Evolutionary conservation across 345 rosid genomes (phyloP).

Genomic region (Pistacia integerrima): DNA sequence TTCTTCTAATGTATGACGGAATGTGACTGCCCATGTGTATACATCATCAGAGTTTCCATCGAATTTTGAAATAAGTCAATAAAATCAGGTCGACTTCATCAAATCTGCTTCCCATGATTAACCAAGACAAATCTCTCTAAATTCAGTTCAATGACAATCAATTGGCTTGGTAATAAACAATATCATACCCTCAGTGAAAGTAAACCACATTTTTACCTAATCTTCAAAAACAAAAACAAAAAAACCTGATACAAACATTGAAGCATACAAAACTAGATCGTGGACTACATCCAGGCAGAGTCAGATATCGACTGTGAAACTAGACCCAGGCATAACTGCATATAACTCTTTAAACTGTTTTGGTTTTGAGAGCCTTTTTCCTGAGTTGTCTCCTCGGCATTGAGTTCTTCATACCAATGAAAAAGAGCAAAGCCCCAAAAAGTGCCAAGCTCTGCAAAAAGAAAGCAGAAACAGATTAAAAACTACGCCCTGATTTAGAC

Average conservation of each 20-base stretch:
- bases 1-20: no score
- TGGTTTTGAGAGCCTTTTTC: constrained; percentile 66
- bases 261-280: constrained; percentile 21
- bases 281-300: not conserved
- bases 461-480: not conserved
- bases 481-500: not conserved
- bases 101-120: not conserved
- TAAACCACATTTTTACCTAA: not conserved
- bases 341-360: constrained; percentile 37
- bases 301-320: constrained; percentile 20
- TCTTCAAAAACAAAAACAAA: constrained; percentile 2
- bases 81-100: not conserved
- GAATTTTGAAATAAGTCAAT: not conserved
- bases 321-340: constrained; percentile 1
- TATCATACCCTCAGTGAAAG: constrained; percentile 7
- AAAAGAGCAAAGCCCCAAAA: constrained; percentile 70
- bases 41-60: no score
- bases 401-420: constrained; percentile 81
- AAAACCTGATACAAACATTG: constrained; percentile 17
- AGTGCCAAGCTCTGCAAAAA: constrained; percentile 63
- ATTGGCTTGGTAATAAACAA: constrained; percentile 15
- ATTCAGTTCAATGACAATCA: constrained; percentile 15
- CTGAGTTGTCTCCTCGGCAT: constrained; percentile 58
- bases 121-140: constrained; percentile 4
- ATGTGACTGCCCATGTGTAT: no score